Percentiles rank a stretch among this genome's conserved stretches.
These are phyloP conservation scores for Fusarium camptoceras DNA, from an alignment of 2,329 filamentous ascomycete genomes.

Conservation along the genomic window DNA sequence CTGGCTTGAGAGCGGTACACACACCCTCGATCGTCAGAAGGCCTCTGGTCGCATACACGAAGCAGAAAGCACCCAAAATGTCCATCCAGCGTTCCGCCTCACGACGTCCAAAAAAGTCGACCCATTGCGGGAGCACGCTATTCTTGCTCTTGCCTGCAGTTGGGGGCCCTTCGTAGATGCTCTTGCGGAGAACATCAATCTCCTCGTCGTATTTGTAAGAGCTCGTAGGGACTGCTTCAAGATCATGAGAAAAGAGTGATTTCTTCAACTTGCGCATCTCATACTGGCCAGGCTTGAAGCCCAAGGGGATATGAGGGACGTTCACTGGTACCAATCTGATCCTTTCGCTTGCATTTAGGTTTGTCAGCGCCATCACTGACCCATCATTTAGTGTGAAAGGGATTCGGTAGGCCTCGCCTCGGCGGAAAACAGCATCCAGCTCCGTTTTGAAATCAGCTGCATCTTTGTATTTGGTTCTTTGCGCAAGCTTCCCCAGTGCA, in stretches of 20 bases:
- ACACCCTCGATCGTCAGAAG: conserved; percentile 66
- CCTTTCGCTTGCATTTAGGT: conserved; percentile 70
- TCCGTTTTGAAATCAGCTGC: conserved; percentile 70
- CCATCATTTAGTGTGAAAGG: conserved; percentile 72
- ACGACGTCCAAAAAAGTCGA: conserved; percentile 72
- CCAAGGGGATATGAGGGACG: conserved; percentile 73
- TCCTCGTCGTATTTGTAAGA: conserved; percentile 68
- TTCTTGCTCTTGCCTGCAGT: conserved; percentile 51
- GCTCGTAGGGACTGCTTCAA: conserved; percentile 72
- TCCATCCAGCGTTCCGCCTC: conserved; percentile 73
- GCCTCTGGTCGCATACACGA: conserved; percentile 71
- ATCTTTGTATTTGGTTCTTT: conserved; percentile 65
- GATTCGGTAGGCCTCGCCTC: conserved; percentile 57
- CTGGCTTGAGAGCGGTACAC: conserved; percentile 65
- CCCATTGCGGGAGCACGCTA: conserved; percentile 75
- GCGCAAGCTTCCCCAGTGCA: conserved; percentile 67
- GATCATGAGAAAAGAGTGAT: conserved; percentile 71
- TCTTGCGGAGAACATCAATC: conserved; percentile 56
- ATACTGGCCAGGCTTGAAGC: conserved; percentile 78
- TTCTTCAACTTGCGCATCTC: conserved; percentile 76
- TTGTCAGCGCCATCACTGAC: conserved; percentile 73
- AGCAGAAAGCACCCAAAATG: conserved; percentile 70
- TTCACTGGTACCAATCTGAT: conserved; percentile 66
- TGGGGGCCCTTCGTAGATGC: conserved; percentile 56
- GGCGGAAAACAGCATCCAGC: conserved; percentile 67